phyloP scores from a whole-genome alignment of 2,329 filamentous ascomycete species.

The Thielaviopsis populi region DNA sequence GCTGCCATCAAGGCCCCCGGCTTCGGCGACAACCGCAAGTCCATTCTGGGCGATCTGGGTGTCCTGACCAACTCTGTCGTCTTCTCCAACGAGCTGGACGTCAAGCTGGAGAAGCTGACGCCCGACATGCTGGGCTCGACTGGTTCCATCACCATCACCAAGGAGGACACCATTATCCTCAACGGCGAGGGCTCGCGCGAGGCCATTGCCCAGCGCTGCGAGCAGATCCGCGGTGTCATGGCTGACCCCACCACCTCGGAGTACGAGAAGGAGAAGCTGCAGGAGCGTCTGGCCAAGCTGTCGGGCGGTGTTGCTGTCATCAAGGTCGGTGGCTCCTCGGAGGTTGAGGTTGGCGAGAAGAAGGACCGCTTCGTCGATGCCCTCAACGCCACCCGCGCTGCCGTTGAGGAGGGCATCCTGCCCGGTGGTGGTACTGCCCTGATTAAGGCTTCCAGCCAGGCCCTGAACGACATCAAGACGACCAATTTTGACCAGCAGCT shows the following conservation, averaged over 20 bases:
- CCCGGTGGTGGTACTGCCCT: constrained; percentile 96
- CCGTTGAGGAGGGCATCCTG: constrained; percentile 97
- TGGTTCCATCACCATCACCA: constrained; percentile 97
- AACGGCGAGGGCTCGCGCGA: constrained; percentile 97
- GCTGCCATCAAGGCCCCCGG: constrained; percentile 97
- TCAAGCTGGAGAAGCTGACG: constrained; percentile 98
- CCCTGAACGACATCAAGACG: constrained; percentile 66
- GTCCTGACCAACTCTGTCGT: constrained; percentile 93
- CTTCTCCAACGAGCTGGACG: constrained; percentile 95
- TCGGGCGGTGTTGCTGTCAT: constrained; percentile 98
- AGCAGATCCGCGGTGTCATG: constrained; percentile 98
- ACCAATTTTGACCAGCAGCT: constrained; percentile 99
- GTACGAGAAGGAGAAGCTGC: constrained; percentile 99
- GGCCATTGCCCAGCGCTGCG: constrained; percentile 80
- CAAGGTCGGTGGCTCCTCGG: constrained; percentile 93
- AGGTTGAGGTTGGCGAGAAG: constrained; percentile 99
- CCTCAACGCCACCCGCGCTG: constrained; percentile 91
- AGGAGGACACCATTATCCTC: constrained; percentile 97
- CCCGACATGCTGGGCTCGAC: constrained; percentile 92
- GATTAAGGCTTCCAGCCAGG: constrained; percentile 89
- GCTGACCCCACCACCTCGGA: constrained; percentile 85
- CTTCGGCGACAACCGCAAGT: constrained; percentile 99
- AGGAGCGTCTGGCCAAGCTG: constrained; percentile 98
- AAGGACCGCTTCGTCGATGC: constrained; percentile 99
- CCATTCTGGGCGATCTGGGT: constrained; percentile 90